Evolutionary conservation across 176 grass and related monocot genomes (phyloP).

Genomic region (Saccharum spontaneum): DNA sequence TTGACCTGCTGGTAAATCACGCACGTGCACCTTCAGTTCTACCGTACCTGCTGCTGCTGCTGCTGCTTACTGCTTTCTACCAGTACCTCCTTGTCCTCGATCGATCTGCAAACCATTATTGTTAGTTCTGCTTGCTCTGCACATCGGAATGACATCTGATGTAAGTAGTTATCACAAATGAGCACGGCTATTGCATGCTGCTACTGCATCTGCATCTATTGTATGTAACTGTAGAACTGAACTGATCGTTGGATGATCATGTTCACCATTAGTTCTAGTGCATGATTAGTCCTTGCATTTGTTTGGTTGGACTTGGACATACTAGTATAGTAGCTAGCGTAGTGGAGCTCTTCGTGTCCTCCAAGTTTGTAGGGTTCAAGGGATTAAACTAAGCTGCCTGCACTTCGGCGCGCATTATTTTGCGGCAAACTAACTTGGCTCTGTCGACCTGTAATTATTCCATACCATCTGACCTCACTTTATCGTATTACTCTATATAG

Average conservation of each 20-base stretch:
- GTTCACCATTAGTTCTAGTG: neutral
- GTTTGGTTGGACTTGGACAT: neutral
- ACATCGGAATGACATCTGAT: neutral
- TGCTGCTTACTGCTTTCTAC: neutral
- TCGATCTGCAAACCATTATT: neutral
- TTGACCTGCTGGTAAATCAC: constrained; percentile 12
- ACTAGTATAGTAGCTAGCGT: neutral
- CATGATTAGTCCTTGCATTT: neutral
- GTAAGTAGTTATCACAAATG: neutral
- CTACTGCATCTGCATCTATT: neutral
- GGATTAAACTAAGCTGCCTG: neutral
- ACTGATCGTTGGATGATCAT: neutral
- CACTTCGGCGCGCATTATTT: neutral
- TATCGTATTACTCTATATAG: neutral
- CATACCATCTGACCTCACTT: neutral
- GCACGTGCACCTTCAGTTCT: constrained; percentile 9
- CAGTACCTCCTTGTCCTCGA: too few relatives aligned
- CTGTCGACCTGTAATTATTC: neutral
- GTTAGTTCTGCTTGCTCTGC: neutral
- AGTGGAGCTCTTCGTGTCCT: constrained; percentile 23
- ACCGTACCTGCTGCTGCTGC: neutral
- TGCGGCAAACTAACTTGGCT: neutral
- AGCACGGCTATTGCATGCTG: neutral
- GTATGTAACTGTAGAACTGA: neutral
- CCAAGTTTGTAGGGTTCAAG: constrained; percentile 11